Percentiles rank a stretch among this genome's conserved stretches.
These are phyloP conservation scores for Debaryomyces coudertii DNA, from an alignment of 1,139 yeast species.

Conservation along the genomic window DNA sequence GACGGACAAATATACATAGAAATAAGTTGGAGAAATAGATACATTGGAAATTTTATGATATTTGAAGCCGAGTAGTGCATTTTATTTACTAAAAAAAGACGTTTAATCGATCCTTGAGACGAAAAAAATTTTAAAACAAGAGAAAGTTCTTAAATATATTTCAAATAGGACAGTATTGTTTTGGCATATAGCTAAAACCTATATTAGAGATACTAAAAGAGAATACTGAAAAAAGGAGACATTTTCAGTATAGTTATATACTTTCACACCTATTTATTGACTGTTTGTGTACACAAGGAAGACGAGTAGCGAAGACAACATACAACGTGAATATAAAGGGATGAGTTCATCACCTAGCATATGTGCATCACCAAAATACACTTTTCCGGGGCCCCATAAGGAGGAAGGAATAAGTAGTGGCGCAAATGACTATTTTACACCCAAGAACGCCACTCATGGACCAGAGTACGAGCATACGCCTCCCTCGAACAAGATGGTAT, in stretches of 20 bases:
- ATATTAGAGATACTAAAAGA: neutral
- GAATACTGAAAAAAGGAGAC: neutral
- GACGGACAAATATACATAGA: neutral
- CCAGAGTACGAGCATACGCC: slow-evolving; percentile 1
- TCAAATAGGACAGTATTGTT: neutral
- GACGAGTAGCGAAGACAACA: slow-evolving; percentile 1
- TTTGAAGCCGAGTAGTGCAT: neutral
- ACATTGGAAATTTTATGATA: neutral
- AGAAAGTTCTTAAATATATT: neutral
- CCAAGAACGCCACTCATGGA: neutral
- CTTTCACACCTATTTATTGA: no score
- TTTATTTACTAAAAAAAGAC: neutral
- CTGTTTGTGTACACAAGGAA: neutral
- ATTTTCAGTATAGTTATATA: neutral
- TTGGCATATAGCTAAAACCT: neutral
- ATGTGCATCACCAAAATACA: slow-evolving; percentile 22
- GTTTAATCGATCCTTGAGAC: neutral
- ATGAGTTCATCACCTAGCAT: slow-evolving; percentile 21
- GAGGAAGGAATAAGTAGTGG: slow-evolving; percentile 1
- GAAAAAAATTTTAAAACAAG: neutral
- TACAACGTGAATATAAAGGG: neutral
- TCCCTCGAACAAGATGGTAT: neutral
- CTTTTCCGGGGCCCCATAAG: slow-evolving; percentile 15
- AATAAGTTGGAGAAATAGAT: neutral
- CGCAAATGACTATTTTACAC: slow-evolving; percentile 11